phyloP scores from a whole-genome alignment of 2,329 filamentous ascomycete genomes.

The Arthrobotrys musiformis region DNA sequence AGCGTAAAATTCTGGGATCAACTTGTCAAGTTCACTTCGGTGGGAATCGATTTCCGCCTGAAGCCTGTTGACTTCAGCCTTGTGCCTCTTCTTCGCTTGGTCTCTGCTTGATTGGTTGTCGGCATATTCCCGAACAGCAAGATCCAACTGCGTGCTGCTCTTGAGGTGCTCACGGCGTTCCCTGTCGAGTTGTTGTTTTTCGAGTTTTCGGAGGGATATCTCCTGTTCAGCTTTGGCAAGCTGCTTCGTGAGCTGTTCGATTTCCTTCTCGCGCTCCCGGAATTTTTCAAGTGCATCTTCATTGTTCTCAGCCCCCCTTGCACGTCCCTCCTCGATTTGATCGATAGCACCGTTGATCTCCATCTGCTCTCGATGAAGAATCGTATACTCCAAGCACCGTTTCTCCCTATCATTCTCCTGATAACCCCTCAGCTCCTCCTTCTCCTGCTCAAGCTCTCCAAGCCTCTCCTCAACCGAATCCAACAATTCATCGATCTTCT shows the following conservation, averaged over 20 bases:
- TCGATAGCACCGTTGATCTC: slow-evolving; percentile 81
- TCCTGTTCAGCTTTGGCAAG: slow-evolving; percentile 83
- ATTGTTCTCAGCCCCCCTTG: slow-evolving; percentile 83
- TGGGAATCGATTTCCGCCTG: slow-evolving; percentile 78
- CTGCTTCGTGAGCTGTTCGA: slow-evolving; percentile 77
- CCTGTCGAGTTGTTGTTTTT: slow-evolving; percentile 86
- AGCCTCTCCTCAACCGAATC: slow-evolving; percentile 92
- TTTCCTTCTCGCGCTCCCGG: slow-evolving; percentile 79
- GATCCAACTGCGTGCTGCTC: slow-evolving; percentile 82
- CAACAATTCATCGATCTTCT: slow-evolving; percentile 92
- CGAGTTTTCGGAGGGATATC: slow-evolving; percentile 83
- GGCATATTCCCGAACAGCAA: slow-evolving; percentile 82
- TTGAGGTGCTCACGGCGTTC: slow-evolving; percentile 86
- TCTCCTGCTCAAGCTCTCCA: slow-evolving; percentile 91
- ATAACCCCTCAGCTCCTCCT: slow-evolving; percentile 91
- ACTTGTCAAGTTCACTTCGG: slow-evolving; percentile 77
- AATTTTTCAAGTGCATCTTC: slow-evolving; percentile 83
- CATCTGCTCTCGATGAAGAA: slow-evolving; percentile 88
- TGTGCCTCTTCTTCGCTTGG: slow-evolving; percentile 76
- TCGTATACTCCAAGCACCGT: slow-evolving; percentile 91
- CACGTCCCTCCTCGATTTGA: slow-evolving; percentile 81
- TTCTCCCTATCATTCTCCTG: slow-evolving; percentile 95
- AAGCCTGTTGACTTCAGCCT: slow-evolving; percentile 76
- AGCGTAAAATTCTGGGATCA: slow-evolving; percentile 80
- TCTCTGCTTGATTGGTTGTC: slow-evolving; percentile 84